These are phyloP conservation scores for Plasmodium adleri DNA, from an alignment of 169 alveolate species.

Conservation along the genomic window DNA sequence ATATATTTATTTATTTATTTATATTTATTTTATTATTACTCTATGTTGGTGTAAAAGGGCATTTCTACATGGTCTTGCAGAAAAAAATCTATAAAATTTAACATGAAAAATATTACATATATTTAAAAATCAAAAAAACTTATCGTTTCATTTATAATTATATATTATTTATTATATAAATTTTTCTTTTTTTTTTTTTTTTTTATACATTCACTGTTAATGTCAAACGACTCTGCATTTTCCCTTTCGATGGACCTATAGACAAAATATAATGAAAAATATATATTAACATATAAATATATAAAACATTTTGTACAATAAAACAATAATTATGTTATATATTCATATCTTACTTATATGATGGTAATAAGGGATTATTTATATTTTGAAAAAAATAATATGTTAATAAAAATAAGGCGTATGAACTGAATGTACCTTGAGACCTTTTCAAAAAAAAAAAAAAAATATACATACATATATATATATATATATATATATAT, in stretches of 20 bases:
- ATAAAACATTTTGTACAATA: not conserved
- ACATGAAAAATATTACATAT: not conserved
- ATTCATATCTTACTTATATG: constrained; percentile 71
- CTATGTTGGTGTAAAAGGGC: constrained; percentile 61
- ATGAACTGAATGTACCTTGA: constrained; percentile 87
- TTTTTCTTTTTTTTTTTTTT: not conserved
- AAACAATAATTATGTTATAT: constrained; percentile 9
- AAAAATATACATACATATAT: constrained; percentile 6
- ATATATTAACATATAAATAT: not conserved
- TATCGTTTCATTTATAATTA: no score
- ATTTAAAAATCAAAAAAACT: not conserved
- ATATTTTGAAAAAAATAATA: constrained; percentile 84
- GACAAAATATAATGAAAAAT: not conserved
- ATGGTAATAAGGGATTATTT: constrained; percentile 85
- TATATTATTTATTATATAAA: not conserved
- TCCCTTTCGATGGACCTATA: constrained; percentile 55
- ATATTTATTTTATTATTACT: not conserved
- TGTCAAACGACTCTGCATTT: constrained; percentile 46
- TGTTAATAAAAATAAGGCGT: constrained; percentile 87
- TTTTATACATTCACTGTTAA: constrained; percentile 68
- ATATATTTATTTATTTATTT: not conserved
- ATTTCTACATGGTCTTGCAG: constrained; percentile 61
- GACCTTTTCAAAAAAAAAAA: constrained; percentile 37
- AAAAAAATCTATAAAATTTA: constrained; percentile 29
- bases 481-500: constrained; percentile 7